Conservation (phyloP, 139 green algal species). For the Chlamydomonas sp. region DNA sequence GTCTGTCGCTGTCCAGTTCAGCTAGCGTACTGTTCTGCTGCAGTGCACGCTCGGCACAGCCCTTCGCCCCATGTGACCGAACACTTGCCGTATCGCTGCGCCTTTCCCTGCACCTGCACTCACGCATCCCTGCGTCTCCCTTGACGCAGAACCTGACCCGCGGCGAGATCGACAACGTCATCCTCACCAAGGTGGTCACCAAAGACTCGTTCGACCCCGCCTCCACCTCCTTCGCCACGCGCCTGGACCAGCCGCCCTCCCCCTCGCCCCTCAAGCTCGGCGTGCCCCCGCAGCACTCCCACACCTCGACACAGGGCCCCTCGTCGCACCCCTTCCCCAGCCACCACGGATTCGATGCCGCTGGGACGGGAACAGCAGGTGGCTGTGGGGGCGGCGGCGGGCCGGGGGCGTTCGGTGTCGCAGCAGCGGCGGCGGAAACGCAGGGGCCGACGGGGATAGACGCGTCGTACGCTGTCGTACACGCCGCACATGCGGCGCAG, state of each 20-base stretch:
- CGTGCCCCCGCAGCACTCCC: background rate
- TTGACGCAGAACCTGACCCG: constrained; percentile 13
- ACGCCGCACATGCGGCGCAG: background rate
- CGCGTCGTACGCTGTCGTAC: constrained; percentile 24
- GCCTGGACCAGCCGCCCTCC: constrained; percentile 11
- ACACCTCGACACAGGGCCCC: too few species aligned
- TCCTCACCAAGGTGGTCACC: constrained; percentile 34
- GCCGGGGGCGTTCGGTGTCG: background rate
- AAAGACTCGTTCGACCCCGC: constrained; percentile 41
- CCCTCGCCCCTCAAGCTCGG: background rate
- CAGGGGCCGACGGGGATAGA: constrained; percentile 18
- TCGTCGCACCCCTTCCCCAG: too few species aligned
- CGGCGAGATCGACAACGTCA: constrained; percentile 34
- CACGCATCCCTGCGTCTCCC: too few species aligned
- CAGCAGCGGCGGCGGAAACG: constrained; percentile 28
- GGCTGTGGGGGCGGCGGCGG: background rate
- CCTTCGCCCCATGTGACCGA: too few species aligned
- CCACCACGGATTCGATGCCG: too few species aligned
- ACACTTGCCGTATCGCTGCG: background rate
- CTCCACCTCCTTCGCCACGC: constrained; percentile 34
- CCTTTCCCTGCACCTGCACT: too few species aligned
- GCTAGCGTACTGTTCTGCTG: too few species aligned
- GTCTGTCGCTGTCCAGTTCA: too few species aligned
- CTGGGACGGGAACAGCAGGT: too few species aligned
- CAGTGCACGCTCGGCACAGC: too few species aligned